A percentile compares a stretch with the other conserved stretches of the same genome.
Conservation (phyloP, 2,329 filamentous ascomycete species). For the Remersonia thermophila region DNA sequence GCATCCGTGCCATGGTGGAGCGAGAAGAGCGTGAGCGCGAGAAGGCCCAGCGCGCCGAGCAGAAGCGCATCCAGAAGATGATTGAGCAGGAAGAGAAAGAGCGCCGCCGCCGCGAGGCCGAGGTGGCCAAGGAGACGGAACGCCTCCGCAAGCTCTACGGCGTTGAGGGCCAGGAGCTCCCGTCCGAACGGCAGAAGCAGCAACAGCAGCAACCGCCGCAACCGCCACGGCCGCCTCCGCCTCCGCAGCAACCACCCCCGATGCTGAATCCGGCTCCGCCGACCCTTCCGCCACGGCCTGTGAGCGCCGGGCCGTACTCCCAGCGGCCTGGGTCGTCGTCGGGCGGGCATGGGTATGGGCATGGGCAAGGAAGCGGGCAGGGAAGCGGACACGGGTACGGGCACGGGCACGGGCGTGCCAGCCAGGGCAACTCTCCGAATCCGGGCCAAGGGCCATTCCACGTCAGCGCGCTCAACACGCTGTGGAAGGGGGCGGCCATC, state of each 20-base stretch:
- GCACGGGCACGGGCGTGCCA: neutral
- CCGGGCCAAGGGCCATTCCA: conserved; percentile 14
- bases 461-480: conserved; percentile 12
- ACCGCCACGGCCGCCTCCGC: neutral
- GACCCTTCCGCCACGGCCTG: conserved; percentile 31
- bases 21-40: conserved; percentile 43
- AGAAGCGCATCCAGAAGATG: conserved; percentile 50
- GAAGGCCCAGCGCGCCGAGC: conserved; percentile 41
- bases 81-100: conserved; percentile 55
- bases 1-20: conserved; percentile 48
- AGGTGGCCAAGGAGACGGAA: conserved; percentile 71
- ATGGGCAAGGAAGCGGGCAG: no score
- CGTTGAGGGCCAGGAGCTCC: conserved; percentile 34
- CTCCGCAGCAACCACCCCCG: neutral
- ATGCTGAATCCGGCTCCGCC: conserved; percentile 9
- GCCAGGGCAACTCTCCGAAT: neutral
- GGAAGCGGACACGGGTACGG: no score
- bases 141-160: conserved; percentile 60
- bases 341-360: no score
- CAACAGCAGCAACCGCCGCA: neutral
- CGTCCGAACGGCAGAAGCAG: conserved; percentile 12
- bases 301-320: conserved; percentile 32
- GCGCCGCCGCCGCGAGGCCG: conserved; percentile 40
- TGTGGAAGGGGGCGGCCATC: conserved; percentile 13
- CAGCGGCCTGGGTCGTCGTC: conserved; percentile 5